Evolutionary conservation across 345 rosid species (phyloP).

Genomic region (Excoecaria agallocha): DNA sequence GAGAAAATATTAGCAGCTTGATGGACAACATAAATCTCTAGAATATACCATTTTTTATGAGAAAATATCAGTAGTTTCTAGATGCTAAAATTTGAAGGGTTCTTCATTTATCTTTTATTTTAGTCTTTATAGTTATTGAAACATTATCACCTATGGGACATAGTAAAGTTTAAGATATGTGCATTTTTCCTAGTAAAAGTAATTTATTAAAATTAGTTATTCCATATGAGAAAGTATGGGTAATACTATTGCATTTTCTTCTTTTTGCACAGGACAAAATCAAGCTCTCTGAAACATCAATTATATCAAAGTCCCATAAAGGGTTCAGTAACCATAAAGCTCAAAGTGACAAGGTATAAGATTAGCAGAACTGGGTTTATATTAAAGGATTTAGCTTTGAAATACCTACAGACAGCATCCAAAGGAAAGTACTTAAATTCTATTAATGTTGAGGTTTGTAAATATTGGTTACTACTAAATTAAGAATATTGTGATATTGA

Average conservation of each 20-base stretch:
- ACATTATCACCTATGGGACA: background rate
- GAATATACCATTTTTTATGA: constrained; percentile 93
- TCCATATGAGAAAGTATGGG: background rate
- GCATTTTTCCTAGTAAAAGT: background rate
- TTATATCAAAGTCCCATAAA: constrained; percentile 54
- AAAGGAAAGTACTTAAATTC: no score
- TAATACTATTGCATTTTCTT: background rate
- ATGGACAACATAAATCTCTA: constrained; percentile 88
- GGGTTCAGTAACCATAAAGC: constrained; percentile 48
- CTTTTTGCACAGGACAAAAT: no score
- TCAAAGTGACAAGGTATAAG: constrained; percentile 77
- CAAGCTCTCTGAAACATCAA: constrained; percentile 62
- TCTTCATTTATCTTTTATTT: background rate
- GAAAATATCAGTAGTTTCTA: constrained; percentile 60
- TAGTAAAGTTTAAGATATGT: background rate
- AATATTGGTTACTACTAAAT: no score
- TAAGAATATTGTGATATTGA: no score
- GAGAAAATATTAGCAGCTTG: constrained; percentile 93
- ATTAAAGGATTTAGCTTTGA: no score
- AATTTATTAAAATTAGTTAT: constrained; percentile 3
- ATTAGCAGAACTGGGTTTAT: constrained; percentile 88
- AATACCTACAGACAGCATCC: no score
- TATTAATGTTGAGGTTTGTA: no score
- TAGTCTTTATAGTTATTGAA: no score
- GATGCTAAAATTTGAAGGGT: constrained; percentile 12